Conservation (phyloP, 352 stramenopile species). For the Pythium apleroticum region DNA sequence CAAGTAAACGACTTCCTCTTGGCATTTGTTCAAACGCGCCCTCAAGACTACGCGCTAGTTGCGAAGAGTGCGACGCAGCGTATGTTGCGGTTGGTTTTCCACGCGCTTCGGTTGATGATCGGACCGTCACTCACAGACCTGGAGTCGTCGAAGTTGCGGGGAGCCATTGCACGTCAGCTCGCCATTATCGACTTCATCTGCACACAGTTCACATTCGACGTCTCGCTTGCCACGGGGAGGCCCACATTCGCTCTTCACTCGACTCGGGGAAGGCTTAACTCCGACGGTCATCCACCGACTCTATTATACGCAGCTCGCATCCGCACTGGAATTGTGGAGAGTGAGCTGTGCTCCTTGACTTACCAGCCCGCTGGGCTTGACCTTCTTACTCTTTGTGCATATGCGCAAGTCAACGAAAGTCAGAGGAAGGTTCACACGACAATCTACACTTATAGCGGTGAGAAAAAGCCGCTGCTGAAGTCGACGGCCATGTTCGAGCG, state of each 20-base stretch:
- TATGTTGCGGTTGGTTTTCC: slow-evolving; percentile 30
- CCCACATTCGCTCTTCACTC: not conserved
- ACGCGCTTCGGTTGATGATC: slow-evolving; percentile 1
- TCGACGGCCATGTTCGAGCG: too few species aligned
- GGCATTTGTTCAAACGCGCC: slow-evolving; percentile 30
- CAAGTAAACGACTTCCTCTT: slow-evolving; percentile 35
- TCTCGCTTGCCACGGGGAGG: slow-evolving; percentile 12
- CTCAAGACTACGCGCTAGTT: not conserved
- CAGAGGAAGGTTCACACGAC: too few species aligned
- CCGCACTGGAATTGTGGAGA: too few species aligned
- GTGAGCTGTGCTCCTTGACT: too few species aligned
- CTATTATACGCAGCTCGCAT: not conserved
- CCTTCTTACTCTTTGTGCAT: too few species aligned
- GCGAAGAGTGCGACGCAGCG: not conserved
- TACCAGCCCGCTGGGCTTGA: too few species aligned
- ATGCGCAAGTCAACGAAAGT: too few species aligned
- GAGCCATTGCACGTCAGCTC: slow-evolving; percentile 32
- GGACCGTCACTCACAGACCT: slow-evolving; percentile 12
- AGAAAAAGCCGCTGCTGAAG: too few species aligned
- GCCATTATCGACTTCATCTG: slow-evolving; percentile 38
- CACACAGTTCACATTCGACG: slow-evolving; percentile 23
- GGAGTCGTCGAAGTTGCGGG: slow-evolving; percentile 39
- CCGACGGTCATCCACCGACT: not conserved
- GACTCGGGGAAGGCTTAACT: not conserved
- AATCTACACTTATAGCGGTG: too few species aligned